phyloP scores from a whole-genome alignment of 495 filamentous ascomycete genomes.

The Jackrogersella multiformis region DNA sequence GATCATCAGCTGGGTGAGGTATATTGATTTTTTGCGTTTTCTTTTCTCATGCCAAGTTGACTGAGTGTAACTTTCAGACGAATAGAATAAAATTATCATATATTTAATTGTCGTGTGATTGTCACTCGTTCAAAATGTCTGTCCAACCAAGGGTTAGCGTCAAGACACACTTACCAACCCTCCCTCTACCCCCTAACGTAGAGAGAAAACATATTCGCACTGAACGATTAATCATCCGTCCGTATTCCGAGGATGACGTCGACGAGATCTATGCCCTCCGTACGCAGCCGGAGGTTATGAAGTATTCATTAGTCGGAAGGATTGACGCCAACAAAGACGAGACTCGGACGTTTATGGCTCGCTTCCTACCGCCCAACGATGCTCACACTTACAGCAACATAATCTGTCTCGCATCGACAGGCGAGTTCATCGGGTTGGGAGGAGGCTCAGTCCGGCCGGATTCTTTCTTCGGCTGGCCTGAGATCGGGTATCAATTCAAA shows the following conservation, averaged over 20 bases:
- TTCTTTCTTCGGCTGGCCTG: constrained; percentile 44
- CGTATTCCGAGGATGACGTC: constrained; percentile 50
- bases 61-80: background rate
- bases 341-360: constrained; percentile 49
- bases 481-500: constrained; percentile 50
- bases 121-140: constrained; percentile 19
- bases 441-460: constrained; percentile 1
- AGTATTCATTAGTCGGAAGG: constrained; percentile 49
- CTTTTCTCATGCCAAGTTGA: background rate
- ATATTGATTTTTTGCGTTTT: background rate
- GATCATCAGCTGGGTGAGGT: background rate
- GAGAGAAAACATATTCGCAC: constrained; percentile 49
- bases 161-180: constrained; percentile 49
- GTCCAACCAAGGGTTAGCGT: constrained; percentile 35
- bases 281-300: constrained; percentile 62
- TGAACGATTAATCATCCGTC: constrained; percentile 56
- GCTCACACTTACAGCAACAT: constrained; percentile 43
- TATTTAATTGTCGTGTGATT: background rate
- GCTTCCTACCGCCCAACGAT: constrained; percentile 50
- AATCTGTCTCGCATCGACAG: constrained; percentile 41
- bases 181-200: constrained; percentile 42
- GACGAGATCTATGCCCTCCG: constrained; percentile 52
- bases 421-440: constrained; percentile 44
- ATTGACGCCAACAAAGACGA: constrained; percentile 51
- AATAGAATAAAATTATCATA: background rate